Base-by-base conservation (phyloP, 805 yeast genomes). In the Metschnikowia dekortorum region DNA sequence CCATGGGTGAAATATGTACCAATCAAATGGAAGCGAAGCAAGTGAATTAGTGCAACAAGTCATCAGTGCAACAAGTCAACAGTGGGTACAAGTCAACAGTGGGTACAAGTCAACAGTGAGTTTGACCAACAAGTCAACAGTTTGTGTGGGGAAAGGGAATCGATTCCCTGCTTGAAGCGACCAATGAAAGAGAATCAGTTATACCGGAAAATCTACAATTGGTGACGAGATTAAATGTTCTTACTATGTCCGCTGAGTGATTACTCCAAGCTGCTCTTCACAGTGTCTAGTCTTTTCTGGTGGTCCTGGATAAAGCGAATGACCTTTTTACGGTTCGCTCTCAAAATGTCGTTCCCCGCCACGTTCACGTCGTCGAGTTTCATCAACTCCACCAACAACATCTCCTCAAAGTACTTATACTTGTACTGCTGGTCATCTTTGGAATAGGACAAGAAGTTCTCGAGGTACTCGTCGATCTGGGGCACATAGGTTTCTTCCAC, bases 311-410 rank as follows among this genome's bases (percentile, higher is more conserved):
- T 78, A 43, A 72, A 67, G 57, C 77, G 82, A 56, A 87, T 82
- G 8, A 78, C 76, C 46, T 71, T 74, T 61, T 82, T 85, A 56
- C 95, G 75, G 61, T 74, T 74, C 26, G 71, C 70, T 55, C 87
- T 79, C 55, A 87, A 68, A 1, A 71, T 68, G 1, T 69, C 78
- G 59, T 75, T 78, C 44, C 79, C 79, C 8, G 69, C 73, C 30
- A 73, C 74, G 53, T 84, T 86, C 34, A 87, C 72, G 2, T 79
- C 83, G 59, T 87, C 95, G 48, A 87, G 69, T 53, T 76, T 80
- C 74, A 87, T 75, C 56, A 86, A 65, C 54, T 84, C 74, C 61
- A 85, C 85, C 63, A 87, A 70, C 39, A 87, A 67, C 75, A 78
- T 78, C 64, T 87, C 95, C 58, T 83, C 85, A 63, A 73, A 82